Conservation (phyloP, 768 basidiomycete species). For the Sarcodon sp. region DNA sequence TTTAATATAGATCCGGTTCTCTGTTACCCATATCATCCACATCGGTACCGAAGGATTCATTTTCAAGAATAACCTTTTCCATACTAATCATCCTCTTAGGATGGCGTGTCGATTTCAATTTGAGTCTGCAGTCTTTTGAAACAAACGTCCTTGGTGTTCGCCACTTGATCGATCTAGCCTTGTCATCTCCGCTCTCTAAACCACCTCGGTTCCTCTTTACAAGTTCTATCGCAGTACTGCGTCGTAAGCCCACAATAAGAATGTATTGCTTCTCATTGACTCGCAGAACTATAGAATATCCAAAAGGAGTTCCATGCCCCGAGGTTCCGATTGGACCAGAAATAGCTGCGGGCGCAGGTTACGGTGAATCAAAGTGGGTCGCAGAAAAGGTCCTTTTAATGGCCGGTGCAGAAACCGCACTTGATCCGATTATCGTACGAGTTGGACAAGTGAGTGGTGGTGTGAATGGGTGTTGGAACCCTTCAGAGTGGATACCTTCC, state of each 20-base stretch:
- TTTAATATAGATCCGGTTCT: not conserved
- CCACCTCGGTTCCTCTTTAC: constrained; percentile 17
- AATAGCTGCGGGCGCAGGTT: constrained; percentile 27
- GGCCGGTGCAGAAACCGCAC: constrained; percentile 17
- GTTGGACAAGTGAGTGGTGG: constrained; percentile 35
- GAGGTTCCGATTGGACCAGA: constrained; percentile 20
- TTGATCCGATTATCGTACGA: constrained; percentile 24
- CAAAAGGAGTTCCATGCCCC: constrained; percentile 13
- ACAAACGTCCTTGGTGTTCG: constrained; percentile 15
- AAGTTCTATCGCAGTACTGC: constrained; percentile 20
- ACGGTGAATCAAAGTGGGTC: constrained; percentile 33
- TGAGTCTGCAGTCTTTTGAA: constrained; percentile 18
- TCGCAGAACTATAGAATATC: not conserved
- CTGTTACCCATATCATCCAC: constrained; percentile 25
- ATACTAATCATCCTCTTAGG: constrained; percentile 11
- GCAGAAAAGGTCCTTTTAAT: constrained; percentile 26
- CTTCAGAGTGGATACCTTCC: constrained; percentile 33
- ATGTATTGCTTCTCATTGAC: no score
- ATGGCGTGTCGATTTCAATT: constrained; percentile 28
- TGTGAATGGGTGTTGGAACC: constrained; percentile 26
- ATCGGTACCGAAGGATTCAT: constrained; percentile 9
- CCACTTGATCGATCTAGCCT: constrained; percentile 20
- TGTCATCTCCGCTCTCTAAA: constrained; percentile 8
- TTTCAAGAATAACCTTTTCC: constrained; percentile 18
- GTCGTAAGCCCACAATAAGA: not conserved